Evolutionary conservation across 768 basidiomycete genomes (phyloP).

Genomic region (Amylocystis lapponica): DNA sequence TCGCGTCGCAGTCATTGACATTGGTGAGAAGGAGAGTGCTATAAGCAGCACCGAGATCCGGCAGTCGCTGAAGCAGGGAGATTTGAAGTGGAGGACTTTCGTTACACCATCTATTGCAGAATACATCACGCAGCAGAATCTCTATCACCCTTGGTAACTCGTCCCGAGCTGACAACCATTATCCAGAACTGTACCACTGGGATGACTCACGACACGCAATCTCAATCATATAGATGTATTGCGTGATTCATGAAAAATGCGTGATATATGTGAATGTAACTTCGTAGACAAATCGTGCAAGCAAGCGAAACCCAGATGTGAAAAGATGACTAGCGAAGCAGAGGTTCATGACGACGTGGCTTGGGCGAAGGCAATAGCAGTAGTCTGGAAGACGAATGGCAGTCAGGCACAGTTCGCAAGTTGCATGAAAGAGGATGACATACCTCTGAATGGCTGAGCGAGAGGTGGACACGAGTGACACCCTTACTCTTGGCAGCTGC

Average conservation of each 20-base stretch:
- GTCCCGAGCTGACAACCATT: background rate
- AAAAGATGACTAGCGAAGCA: conserved; percentile 3
- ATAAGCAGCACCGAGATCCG: conserved; percentile 73
- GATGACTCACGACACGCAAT: no score
- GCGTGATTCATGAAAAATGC: background rate
- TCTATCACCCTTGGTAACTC: conserved; percentile 35
- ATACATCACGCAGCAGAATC: conserved; percentile 42
- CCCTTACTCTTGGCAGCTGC: conserved; percentile 66
- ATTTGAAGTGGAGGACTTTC: conserved; percentile 39
- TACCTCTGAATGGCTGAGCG: conserved; percentile 91
- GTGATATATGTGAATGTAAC: background rate
- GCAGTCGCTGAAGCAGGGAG: conserved; percentile 29
- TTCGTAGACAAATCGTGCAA: background rate
- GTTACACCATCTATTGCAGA: conserved; percentile 41
- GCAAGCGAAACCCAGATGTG: conserved; percentile 1
- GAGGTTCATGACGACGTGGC: conserved; percentile 36
- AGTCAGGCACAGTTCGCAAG: conserved; percentile 10
- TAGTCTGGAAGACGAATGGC: conserved; percentile 42
- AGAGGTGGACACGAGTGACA: conserved; percentile 71
- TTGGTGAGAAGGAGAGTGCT: conserved; percentile 47
- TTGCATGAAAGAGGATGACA: conserved; percentile 23
- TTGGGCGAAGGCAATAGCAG: conserved; percentile 86
- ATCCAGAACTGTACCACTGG: background rate
- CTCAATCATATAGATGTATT: no score
- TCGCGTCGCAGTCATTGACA: conserved; percentile 55